Evolutionary conservation across 495 filamentous ascomycete species (phyloP).

Genomic region (Astrothelium subdiscretum): DNA sequence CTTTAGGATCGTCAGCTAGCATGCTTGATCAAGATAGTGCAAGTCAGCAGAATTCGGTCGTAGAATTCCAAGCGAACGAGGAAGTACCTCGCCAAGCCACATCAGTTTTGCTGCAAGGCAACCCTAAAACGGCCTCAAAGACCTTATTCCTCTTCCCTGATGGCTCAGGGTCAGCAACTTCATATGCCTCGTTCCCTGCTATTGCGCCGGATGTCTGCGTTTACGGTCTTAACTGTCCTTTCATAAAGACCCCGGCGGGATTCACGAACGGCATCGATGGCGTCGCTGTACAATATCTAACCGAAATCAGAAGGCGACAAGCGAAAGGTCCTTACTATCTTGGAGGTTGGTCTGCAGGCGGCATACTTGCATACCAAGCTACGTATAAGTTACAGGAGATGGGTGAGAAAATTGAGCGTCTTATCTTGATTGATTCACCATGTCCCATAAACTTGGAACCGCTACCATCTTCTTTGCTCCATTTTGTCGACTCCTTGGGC

Average conservation of each 20-base stretch:
- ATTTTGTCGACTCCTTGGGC: no score
- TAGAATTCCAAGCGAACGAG: no score
- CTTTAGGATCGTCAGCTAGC: background rate
- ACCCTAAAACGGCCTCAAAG: conserved; percentile 31
- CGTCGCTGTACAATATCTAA: conserved; percentile 2
- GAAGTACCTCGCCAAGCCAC: conserved; percentile 33
- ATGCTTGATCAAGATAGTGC: no score
- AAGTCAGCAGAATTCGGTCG: no score
- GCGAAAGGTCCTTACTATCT: background rate
- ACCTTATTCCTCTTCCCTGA: conserved; percentile 41
- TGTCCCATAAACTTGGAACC: conserved; percentile 19
- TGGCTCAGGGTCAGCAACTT: conserved; percentile 38
- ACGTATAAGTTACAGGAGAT: conserved; percentile 25
- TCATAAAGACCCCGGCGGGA: conserved; percentile 12
- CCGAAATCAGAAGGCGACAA: background rate
- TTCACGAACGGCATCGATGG: conserved; percentile 26
- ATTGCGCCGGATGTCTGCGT: background rate
- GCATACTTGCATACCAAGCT: background rate
- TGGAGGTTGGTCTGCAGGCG: conserved; percentile 3
- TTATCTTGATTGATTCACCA: conserved; percentile 19
- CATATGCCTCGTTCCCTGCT: conserved; percentile 8
- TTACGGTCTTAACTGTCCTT: background rate
- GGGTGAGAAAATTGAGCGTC: conserved; percentile 16
- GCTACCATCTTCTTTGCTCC: no score
- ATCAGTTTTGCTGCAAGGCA: conserved; percentile 41